Conservation (phyloP, 768 basidiomycete species). For the Cubamyces lactineus region DNA sequence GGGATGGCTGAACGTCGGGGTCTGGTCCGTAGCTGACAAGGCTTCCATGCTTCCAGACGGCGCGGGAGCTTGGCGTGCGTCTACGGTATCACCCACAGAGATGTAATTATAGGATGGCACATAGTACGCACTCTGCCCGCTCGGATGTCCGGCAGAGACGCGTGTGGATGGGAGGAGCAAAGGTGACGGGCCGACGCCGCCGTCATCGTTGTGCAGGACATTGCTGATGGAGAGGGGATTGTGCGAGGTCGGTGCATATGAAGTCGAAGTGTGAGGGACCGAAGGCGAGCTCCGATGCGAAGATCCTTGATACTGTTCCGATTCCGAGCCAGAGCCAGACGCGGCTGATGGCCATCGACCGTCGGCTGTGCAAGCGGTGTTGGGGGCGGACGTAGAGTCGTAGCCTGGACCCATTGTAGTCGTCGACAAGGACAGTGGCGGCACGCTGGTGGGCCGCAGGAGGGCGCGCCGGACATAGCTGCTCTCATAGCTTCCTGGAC, state of each 20-base stretch:
- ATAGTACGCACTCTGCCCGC: slow-evolving; percentile 23
- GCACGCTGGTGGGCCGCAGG: slow-evolving; percentile 31
- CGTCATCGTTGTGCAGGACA: slow-evolving; percentile 20
- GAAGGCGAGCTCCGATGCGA: slow-evolving; percentile 27
- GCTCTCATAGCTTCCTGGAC: slow-evolving; percentile 19
- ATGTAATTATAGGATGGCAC: slow-evolving; percentile 26
- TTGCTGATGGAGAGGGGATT: slow-evolving; percentile 19
- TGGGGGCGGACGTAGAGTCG: slow-evolving; percentile 27
- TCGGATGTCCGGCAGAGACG: slow-evolving; percentile 16
- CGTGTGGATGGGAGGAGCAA: slow-evolving; percentile 21
- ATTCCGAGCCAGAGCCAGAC: slow-evolving; percentile 24
- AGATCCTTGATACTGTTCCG: slow-evolving; percentile 25
- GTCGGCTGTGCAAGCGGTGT: slow-evolving; percentile 27
- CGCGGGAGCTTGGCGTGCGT: slow-evolving; percentile 22
- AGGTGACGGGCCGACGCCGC: slow-evolving; percentile 14
- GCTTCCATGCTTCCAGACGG: slow-evolving; percentile 20
- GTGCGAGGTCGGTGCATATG: slow-evolving; percentile 19
- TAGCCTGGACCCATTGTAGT: slow-evolving; percentile 20
- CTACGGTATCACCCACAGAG: slow-evolving; percentile 19
- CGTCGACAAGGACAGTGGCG: slow-evolving; percentile 29
- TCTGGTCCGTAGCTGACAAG: slow-evolving; percentile 19
- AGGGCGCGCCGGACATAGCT: slow-evolving; percentile 26
- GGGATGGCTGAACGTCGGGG: slow-evolving; percentile 25
- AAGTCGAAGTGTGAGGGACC: slow-evolving; percentile 20
- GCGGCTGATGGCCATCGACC: slow-evolving; percentile 23